Conservation (phyloP, 2,329 filamentous ascomycete species). For the Cercospora citrullina region DNA sequence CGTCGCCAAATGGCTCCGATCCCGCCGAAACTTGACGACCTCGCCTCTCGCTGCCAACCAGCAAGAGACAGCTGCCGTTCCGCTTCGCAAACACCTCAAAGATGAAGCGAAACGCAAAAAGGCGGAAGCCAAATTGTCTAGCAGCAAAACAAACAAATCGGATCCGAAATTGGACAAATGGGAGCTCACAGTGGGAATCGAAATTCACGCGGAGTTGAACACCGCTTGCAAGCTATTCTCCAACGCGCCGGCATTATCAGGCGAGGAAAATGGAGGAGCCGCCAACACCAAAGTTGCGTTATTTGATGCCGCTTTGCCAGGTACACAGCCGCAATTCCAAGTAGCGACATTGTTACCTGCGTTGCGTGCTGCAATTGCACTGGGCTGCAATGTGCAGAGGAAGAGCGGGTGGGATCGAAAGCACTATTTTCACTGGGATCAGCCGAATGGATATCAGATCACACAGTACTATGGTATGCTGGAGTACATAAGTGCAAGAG, state of each 20-base stretch:
- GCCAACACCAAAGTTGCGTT: slow-evolving; percentile 86
- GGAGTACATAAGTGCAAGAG: neutral
- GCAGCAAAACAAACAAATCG: slow-evolving; percentile 16
- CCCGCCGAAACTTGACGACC: slow-evolving; percentile 28
- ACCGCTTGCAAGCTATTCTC: slow-evolving; percentile 90
- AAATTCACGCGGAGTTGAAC: slow-evolving; percentile 96
- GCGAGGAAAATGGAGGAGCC: slow-evolving; percentile 35
- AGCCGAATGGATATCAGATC: slow-evolving; percentile 94
- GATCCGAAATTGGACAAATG: slow-evolving; percentile 57
- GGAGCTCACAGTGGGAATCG: slow-evolving; percentile 94
- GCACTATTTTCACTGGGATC: slow-evolving; percentile 99
- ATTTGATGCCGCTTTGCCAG: slow-evolving; percentile 88
- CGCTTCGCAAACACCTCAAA: slow-evolving; percentile 45
- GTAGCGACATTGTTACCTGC: slow-evolving; percentile 80
- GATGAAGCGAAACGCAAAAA: slow-evolving; percentile 41
- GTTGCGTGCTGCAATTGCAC: slow-evolving; percentile 80
- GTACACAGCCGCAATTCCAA: slow-evolving; percentile 84
- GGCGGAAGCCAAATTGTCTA: slow-evolving; percentile 17
- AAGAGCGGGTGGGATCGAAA: slow-evolving; percentile 90
- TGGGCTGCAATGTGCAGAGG: slow-evolving; percentile 75
- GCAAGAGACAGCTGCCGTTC: slow-evolving; percentile 32
- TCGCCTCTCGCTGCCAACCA: slow-evolving; percentile 12
- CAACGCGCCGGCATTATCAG: slow-evolving; percentile 45
- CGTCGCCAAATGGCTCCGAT: slow-evolving; percentile 35
- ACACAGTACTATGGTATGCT: slow-evolving; percentile 80